These are phyloP conservation scores for Acanthamoeba lenticulata DNA, from an alignment of 208 protist species.

Conservation along the genomic window DNA sequence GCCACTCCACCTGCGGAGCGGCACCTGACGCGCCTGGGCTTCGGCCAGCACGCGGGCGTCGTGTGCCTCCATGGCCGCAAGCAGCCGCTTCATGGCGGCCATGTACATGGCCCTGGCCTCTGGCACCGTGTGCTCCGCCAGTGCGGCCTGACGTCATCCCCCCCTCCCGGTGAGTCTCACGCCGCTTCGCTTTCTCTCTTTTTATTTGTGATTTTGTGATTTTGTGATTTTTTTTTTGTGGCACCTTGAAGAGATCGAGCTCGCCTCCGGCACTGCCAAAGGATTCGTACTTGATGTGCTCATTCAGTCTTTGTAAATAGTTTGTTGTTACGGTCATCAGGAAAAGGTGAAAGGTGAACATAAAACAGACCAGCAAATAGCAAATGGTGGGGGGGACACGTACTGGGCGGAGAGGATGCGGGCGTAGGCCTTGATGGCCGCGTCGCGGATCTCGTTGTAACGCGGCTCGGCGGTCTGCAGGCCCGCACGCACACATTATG, in stretches of 20 bases:
- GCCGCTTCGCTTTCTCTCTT: too few species aligned
- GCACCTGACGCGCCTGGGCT: not conserved
- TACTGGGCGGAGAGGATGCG: not conserved
- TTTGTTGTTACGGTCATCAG: too few species aligned
- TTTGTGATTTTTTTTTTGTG: too few species aligned
- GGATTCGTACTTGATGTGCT: not conserved
- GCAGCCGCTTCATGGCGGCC: not conserved
- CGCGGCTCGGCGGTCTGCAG: not conserved
- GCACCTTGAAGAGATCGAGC: not conserved
- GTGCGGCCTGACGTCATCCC: not conserved
- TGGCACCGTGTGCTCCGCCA: not conserved
- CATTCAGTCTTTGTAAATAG: not conserved
- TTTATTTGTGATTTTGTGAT: too few species aligned
- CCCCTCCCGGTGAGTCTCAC: too few species aligned
- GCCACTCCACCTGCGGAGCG: not conserved
- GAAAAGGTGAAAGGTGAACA: too few species aligned
- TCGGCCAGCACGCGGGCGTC: not conserved
- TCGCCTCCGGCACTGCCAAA: not conserved
- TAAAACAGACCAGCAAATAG: not conserved
- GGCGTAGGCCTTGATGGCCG: not conserved
- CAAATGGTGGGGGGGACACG: not conserved
- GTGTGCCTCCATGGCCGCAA: not conserved
- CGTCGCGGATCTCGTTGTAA: not conserved
- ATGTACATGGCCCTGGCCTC: not conserved
- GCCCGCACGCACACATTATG: not conserved